Evolutionary conservation across 305 asterid genomes (phyloP).

Genomic region (Rubia peregrina): DNA sequence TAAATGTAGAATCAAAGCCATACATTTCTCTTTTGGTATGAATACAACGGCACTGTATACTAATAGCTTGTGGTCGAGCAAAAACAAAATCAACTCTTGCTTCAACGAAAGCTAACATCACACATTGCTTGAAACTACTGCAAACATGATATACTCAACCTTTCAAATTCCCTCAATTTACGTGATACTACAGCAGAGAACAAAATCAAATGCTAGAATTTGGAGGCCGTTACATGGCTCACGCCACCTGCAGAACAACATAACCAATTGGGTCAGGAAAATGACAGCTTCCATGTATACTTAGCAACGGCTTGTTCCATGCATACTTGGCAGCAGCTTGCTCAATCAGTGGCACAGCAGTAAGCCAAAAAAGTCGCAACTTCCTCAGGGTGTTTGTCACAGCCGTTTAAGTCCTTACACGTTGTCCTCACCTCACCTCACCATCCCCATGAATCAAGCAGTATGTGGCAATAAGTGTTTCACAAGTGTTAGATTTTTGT

Average conservation of each 20-base stretch:
- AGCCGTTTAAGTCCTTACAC: no score
- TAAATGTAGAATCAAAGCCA: neutral
- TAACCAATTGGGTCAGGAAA: no score
- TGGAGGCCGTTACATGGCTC: neutral
- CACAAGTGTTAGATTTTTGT: neutral
- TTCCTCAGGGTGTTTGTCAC: no score
- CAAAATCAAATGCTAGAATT: constrained; percentile 1
- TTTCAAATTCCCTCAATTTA: no score
- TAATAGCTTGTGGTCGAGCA: neutral
- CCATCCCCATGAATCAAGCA: no score
- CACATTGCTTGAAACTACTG: neutral
- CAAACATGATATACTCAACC: neutral
- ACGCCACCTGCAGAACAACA: neutral
- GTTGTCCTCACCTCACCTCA: no score
- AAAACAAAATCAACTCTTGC: neutral
- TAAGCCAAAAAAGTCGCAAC: no score
- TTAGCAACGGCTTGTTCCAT: no score
- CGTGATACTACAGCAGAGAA: neutral
- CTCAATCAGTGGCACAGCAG: no score
- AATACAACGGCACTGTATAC: neutral
- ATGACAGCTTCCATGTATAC: no score
- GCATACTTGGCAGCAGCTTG: no score
- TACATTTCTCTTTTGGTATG: neutral
- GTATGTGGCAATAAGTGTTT: no score
- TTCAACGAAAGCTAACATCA: neutral